Conservation (phyloP, 2,329 filamentous ascomycete species). For the Dothistroma septosporum region DNA sequence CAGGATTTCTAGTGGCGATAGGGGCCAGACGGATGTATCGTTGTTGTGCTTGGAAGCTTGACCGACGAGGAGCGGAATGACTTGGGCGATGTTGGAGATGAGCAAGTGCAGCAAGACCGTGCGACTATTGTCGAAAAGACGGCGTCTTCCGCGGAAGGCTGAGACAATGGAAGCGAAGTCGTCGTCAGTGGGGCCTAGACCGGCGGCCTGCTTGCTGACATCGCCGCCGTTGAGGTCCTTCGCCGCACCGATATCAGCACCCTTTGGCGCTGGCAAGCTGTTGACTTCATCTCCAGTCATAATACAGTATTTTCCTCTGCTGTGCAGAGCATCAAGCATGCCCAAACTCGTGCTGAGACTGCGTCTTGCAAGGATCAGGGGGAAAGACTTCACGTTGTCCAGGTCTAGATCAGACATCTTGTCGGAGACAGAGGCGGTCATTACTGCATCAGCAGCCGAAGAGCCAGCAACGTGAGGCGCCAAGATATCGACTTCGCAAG, state of each 20-base stretch:
- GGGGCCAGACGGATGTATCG: constrained; percentile 43
- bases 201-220: constrained; percentile 43
- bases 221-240: constrained; percentile 45
- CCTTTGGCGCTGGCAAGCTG: constrained; percentile 44
- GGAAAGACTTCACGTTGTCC: constrained; percentile 40
- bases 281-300: constrained; percentile 48
- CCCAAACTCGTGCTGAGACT: constrained; percentile 47
- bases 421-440: constrained; percentile 46
- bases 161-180: constrained; percentile 46
- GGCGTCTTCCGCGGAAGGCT: constrained; percentile 44
- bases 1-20: constrained; percentile 47
- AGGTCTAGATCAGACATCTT: constrained; percentile 42
- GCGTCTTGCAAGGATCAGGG: constrained; percentile 45
- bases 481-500: constrained; percentile 45
- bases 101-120: constrained; percentile 49
- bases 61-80: constrained; percentile 45
- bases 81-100: constrained; percentile 48
- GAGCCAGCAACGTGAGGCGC: constrained; percentile 25
- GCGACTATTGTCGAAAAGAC: constrained; percentile 51
- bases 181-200: constrained; percentile 45
- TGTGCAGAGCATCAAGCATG: constrained; percentile 45
- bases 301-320: constrained; percentile 39
- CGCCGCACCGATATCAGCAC: constrained; percentile 45
- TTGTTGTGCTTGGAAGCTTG: constrained; percentile 45
- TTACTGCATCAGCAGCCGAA: constrained; percentile 34